Percentiles rank a stretch among this genome's conserved stretches.
These are phyloP conservation scores for Ampelomyces quisqualis DNA, from an alignment of 2,329 filamentous ascomycete genomes.

Conservation along the genomic window DNA sequence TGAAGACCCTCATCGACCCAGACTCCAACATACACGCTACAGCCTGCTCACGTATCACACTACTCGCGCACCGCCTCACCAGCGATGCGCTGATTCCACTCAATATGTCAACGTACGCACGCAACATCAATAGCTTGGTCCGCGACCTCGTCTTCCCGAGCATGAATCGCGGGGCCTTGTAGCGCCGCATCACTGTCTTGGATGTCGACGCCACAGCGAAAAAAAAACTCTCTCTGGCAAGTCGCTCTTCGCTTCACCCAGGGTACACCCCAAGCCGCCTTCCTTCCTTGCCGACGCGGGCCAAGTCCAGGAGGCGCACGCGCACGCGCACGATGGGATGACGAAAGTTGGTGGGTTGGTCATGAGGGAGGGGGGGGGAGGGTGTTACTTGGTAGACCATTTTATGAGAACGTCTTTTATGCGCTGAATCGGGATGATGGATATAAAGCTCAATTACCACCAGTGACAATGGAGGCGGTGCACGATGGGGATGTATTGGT, in stretches of 20 bases:
- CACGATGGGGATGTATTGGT: constrained; percentile 12
- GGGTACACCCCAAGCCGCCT: background rate
- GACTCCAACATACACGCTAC: constrained; percentile 48
- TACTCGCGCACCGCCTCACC: constrained; percentile 41
- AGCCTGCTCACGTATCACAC: constrained; percentile 44
- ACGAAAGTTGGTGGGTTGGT: constrained; percentile 8
- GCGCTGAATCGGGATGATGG: constrained; percentile 13
- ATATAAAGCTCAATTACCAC: constrained; percentile 9
- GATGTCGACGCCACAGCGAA: constrained; percentile 1
- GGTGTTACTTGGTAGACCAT: constrained; percentile 7
- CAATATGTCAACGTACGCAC: constrained; percentile 28
- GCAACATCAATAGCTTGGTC: constrained; percentile 9
- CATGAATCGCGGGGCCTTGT: too few relatives aligned
- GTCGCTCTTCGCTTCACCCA: constrained; percentile 2
- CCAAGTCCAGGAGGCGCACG: constrained; percentile 4
- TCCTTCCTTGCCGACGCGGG: constrained; percentile 2
- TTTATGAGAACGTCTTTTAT: constrained; percentile 12
- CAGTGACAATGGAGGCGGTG: constrained; percentile 6
- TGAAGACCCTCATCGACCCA: constrained; percentile 49
- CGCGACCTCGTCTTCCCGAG: constrained; percentile 9
- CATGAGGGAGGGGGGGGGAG: constrained; percentile 6
- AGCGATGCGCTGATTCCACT: constrained; percentile 35
- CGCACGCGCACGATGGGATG: constrained; percentile 4
- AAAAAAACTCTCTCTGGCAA: constrained; percentile 1
- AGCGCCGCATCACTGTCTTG: too few relatives aligned